Evolutionary conservation across 2,329 filamentous ascomycete species (phyloP), one percentile per base, ranked within the genome.

Genomic region (Pseudocercospora vitis): DNA sequence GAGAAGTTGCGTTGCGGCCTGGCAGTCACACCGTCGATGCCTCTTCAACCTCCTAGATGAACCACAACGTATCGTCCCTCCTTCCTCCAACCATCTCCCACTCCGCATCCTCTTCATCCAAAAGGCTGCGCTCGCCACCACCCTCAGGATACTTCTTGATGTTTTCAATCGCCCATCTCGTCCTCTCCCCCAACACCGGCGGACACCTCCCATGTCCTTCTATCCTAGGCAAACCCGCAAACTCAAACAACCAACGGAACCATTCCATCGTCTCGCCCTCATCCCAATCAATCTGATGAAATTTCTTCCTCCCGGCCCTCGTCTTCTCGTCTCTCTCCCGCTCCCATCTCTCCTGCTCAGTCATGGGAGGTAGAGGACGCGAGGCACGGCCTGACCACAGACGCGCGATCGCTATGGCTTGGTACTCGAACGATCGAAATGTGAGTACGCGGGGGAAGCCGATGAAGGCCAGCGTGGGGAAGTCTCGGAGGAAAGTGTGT

Each of bases 391-490:
- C 70, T 0, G 78, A 67, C 59, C 76, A 81, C 0, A 80, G 59
- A 2, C 80, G 70, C 2, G 80, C 78, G 0, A 82, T 65, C 1
- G 79, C 78, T 33, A 81, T 69, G 1, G 78, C 79, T 62, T 82
- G 80, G 56, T 82, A 82, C 63, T 82, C 80, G 56, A 81, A 81
- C 29, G 76, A 77, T 5, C 79, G 66, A 52, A 81, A 82, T 0
- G 78, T 81, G 9, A 80, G 63, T 0, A 75, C 75, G 0, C 78
- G 73, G 1, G 79, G 79, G 4, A 81, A 62, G 0, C 81, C 81
- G 0, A 83, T 73, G 8, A 81, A 68, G 0, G 72, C 81, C 0
- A 84, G 66, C 0, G 75, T 78, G 0, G 73, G 65, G 33, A 75
- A 75, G 18, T 76, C 72, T 1, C 70, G 74, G 46, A 80, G 73